A percentile compares a stretch with the other conserved stretches of the same genome.
Conservation (phyloP, 805 yeast species). For the Wickerhamiella musiphila region DNA sequence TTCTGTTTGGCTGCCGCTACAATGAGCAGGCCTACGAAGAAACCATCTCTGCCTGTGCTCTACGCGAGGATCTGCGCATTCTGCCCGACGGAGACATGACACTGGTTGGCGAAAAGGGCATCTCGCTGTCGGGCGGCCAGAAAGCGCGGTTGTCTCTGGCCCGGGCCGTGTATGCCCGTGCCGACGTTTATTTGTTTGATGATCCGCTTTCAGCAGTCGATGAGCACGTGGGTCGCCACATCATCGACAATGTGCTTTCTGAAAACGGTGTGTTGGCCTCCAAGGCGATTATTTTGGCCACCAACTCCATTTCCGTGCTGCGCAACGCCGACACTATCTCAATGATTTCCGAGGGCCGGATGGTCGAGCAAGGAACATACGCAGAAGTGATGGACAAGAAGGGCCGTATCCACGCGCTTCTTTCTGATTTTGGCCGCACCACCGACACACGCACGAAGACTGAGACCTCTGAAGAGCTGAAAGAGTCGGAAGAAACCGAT, state of each 20-base stretch:
- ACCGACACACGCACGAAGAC: not conserved
- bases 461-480: not conserved
- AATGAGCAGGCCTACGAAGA: conserved; percentile 34
- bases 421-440: conserved; percentile 12
- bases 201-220: conserved; percentile 78
- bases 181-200: conserved; percentile 52
- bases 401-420: conserved; percentile 9
- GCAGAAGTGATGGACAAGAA: conserved; percentile 5
- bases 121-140: conserved; percentile 78
- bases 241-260: conserved; percentile 62
- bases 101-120: conserved; percentile 74
- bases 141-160: conserved; percentile 70
- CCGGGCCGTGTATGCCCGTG: conserved; percentile 55
- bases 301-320: conserved; percentile 72
- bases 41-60: conserved; percentile 48
- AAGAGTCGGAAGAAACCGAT: not conserved
- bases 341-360: conserved; percentile 37
- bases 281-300: conserved; percentile 65
- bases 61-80: conserved; percentile 44
- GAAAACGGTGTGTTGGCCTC: conserved; percentile 56
- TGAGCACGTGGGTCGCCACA: conserved; percentile 70
- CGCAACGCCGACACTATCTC: conserved; percentile 55
- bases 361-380: conserved; percentile 24
- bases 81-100: conserved; percentile 63
- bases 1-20: conserved; percentile 43